Evolutionary conservation across 2,329 filamentous ascomycete species (phyloP), one percentile per base, ranked within the genome.

Genomic region (Fusarium graminum): DNA sequence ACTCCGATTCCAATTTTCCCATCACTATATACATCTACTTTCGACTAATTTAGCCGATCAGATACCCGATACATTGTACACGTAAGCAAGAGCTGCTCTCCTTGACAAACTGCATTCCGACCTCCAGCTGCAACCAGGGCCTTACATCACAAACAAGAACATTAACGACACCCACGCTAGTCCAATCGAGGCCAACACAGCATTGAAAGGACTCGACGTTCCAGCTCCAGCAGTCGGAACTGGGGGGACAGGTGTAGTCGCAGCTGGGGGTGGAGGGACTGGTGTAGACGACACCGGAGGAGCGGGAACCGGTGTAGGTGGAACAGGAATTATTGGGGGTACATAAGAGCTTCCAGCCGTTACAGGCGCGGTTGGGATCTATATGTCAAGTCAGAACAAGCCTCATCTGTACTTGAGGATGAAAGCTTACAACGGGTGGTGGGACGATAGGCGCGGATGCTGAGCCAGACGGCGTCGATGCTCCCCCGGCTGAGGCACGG

Each of bases 221-320:
- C 34, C 16, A 5, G 59, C 61, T 9, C 61, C 61, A 22, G 59
- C 61, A 41, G 61, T 64, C 13, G 61, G 52, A 28, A 59, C 42
- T 9, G 60, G 60, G 7, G 60, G 63, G 8, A 22, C 22, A 22
- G 22, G 22, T 22, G 22, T 22, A 22, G 22, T 22, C 4, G 22
- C 4, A 22, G 22, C 22, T 22, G 22, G 22, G 22, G 22, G 22
- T 22, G 32, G 17, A 0, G 54, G 54, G 5, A 30, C 42, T 16
- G 32, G 32, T 4, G 32, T 34, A 4, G 32, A 14, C 17, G 43
- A 10, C 2, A n/a, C 46, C 4, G 59, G 38, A 8, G 60, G 63
- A 11, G 32, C 25, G 1, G 54, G 54, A 6, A 30, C 42, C n/a
- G 32, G 32, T 4, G 32, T 34, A 4, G 32, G 14, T 22, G 43